These are phyloP conservation scores for Calonectria pteridis DNA, from an alignment of 2,329 filamentous ascomycete species.

Conservation along the genomic window DNA sequence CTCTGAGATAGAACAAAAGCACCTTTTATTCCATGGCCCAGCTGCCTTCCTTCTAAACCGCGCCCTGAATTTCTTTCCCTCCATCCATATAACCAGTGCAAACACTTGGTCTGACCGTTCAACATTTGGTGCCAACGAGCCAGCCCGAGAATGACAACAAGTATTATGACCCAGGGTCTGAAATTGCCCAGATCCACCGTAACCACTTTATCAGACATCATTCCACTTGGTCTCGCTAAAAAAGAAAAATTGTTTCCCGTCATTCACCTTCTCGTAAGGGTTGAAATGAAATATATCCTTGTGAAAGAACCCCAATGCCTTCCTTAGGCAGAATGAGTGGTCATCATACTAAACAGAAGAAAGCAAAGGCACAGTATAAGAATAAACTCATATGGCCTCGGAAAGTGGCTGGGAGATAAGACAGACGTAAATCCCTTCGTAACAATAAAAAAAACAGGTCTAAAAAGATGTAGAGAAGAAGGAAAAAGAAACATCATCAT, in stretches of 20 bases:
- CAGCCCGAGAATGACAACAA: conserved; percentile 12
- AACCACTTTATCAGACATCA: conserved; percentile 12
- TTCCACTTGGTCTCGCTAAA: conserved; percentile 1
- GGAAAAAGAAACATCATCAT: conserved; percentile 32
- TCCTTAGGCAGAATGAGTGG: conserved; percentile 14
- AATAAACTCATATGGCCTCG: conserved; percentile 13
- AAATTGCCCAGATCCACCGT: background rate
- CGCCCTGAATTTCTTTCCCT: background rate
- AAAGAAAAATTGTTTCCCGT: background rate
- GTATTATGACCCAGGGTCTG: conserved; percentile 11
- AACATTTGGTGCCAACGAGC: conserved; percentile 12
- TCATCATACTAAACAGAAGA: conserved; percentile 13
- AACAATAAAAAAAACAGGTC: conserved; percentile 28
- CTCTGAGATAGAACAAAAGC: background rate
- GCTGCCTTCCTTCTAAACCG: background rate
- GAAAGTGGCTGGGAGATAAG: background rate
- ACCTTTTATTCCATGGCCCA: conserved; percentile 3
- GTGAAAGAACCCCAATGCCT: conserved; percentile 9
- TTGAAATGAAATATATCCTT: conserved; percentile 4
- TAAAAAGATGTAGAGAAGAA: conserved; percentile 29
- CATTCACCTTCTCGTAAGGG: conserved; percentile 7
- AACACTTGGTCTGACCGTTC: conserved; percentile 6
- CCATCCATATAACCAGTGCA: conserved; percentile 5
- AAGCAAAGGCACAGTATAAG: background rate
- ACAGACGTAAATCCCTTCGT: conserved; percentile 19